These are phyloP conservation scores for Aspergillus amoenus DNA, from an alignment of 2,329 filamentous ascomycete genomes.

Conservation along the genomic window DNA sequence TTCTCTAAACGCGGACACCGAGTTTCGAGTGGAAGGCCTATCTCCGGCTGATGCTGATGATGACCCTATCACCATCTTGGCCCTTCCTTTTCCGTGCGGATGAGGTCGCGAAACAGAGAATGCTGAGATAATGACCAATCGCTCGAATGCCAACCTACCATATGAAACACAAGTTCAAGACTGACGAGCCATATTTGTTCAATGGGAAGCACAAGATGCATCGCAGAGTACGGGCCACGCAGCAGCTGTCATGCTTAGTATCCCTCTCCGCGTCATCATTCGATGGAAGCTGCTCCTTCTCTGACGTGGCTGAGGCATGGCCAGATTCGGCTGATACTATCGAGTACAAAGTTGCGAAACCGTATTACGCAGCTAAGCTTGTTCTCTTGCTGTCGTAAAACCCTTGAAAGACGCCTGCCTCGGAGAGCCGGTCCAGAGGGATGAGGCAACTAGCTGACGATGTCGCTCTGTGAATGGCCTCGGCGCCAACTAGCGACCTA, in stretches of 20 bases:
- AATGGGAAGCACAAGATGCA: constrained; percentile 6
- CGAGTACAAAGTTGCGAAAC: background rate
- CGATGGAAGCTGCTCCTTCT: constrained; percentile 5
- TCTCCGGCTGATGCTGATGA: background rate
- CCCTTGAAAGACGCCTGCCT: background rate
- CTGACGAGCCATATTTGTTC: background rate
- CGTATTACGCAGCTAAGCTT: background rate
- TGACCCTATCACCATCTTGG: background rate
- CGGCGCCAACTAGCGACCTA: background rate
- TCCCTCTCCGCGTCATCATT: constrained; percentile 7
- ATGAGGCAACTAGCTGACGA: background rate
- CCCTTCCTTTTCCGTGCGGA: background rate
- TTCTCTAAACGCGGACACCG: background rate
- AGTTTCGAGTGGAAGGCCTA: background rate
- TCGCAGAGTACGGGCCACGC: constrained; percentile 14
- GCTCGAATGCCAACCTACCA: constrained; percentile 2
- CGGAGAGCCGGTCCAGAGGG: background rate
- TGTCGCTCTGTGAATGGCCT: background rate
- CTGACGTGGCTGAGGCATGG: constrained; percentile 15
- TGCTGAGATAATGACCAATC: constrained; percentile 3
- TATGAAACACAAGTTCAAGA: constrained; percentile 5
- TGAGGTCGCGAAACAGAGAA: background rate
- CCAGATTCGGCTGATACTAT: background rate
- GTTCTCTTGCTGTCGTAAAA: background rate
- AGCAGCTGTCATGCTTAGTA: constrained; percentile 13